phyloP scores from a whole-genome alignment of 345 rosid genomes.

The Populus tremula region DNA sequence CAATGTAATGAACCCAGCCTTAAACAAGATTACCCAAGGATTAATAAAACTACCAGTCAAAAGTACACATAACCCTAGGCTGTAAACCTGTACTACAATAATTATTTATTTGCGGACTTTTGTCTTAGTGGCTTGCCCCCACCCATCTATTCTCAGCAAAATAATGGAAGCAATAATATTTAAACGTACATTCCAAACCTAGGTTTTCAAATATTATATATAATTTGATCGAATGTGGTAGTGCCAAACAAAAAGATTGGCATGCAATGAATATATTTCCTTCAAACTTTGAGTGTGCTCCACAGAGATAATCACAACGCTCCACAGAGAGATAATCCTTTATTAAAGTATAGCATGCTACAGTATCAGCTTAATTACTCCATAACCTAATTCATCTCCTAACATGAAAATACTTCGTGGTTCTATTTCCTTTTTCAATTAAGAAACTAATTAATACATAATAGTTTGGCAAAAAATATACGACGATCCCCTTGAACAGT shows the following conservation, averaged over 20 bases:
- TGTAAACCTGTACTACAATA: background rate
- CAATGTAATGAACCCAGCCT: background rate
- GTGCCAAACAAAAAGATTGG: background rate
- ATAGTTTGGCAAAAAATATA: background rate
- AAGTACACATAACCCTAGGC: slow-evolving; percentile 17
- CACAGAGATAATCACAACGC: background rate
- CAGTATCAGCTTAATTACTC: background rate
- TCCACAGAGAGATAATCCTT: background rate
- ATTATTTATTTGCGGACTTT: slow-evolving; percentile 18
- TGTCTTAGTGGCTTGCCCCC: slow-evolving; percentile 14
- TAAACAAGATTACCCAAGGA: background rate
- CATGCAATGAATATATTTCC: background rate
- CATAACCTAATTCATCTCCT: background rate
- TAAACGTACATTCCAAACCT: background rate
- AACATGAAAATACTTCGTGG: background rate
- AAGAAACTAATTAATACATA: too few relatives aligned
- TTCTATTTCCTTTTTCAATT: too few relatives aligned
- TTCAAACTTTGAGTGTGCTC: background rate
- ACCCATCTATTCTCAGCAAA: background rate
- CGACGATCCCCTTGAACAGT: background rate
- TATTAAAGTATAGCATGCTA: background rate
- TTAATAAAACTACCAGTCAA: slow-evolving; percentile 5
- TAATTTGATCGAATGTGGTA: background rate
- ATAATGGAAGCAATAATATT: background rate
- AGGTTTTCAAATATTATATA: background rate